Evolutionary conservation across 2,329 filamentous ascomycete species (phyloP).

Genomic region (Ophiosphaerella herpotricha): DNA sequence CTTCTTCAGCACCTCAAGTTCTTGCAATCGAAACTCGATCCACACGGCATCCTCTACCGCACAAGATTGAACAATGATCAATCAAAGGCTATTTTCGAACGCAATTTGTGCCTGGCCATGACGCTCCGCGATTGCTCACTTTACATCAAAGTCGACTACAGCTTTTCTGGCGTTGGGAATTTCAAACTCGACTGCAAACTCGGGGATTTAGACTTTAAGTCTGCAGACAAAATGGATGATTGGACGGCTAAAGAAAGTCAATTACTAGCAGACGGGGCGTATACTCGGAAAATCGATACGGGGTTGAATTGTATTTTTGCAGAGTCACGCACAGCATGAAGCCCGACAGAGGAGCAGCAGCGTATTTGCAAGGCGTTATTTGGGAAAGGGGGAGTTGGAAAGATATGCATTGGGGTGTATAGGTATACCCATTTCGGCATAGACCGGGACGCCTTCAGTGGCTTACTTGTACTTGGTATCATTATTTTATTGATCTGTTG

Average conservation of each 20-base stretch:
- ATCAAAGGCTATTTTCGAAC: conserved; percentile 8
- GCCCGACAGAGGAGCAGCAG: no score
- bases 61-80: neutral
- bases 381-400: no score
- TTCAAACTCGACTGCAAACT: conserved; percentile 47
- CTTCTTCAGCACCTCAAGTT: conserved; percentile 45
- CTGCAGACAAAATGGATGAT: conserved; percentile 45
- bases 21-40: conserved; percentile 47
- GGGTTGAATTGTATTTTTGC: neutral
- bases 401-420: no score
- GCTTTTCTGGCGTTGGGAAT: neutral
- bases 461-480: no score
- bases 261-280: conserved; percentile 49
- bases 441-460: no score
- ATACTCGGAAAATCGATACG: conserved; percentile 19
- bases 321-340: neutral
- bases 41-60: conserved; percentile 31
- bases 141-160: conserved; percentile 42
- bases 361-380: no score
- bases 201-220: conserved; percentile 55
- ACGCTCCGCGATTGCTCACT: conserved; percentile 55
- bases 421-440: no score
- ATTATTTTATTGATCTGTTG: no score
- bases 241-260: conserved; percentile 50
- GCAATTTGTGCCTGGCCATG: conserved; percentile 48